Evolutionary conservation across 2,329 filamentous ascomycete genomes (phyloP).

Genomic region (Colletotrichum melonis): DNA sequence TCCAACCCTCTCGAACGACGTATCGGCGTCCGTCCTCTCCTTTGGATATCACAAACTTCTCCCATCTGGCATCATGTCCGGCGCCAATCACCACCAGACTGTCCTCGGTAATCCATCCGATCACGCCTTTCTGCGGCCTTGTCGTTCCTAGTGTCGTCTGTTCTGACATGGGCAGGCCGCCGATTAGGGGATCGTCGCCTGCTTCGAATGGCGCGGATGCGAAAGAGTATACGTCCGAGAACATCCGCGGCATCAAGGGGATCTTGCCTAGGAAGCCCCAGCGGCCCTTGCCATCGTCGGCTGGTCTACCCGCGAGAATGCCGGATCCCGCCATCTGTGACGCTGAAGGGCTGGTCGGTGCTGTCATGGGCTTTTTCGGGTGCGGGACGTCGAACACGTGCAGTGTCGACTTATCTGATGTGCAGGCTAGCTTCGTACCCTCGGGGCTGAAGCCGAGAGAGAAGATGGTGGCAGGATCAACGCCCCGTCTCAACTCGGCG

Average conservation of each 20-base stretch:
- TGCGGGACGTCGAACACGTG: slow-evolving; percentile 91
- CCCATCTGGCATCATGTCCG: slow-evolving; percentile 85
- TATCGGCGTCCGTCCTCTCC: slow-evolving; percentile 75
- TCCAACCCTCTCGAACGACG: slow-evolving; percentile 83
- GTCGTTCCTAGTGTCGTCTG: slow-evolving; percentile 60
- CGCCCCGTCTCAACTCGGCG: slow-evolving; percentile 86
- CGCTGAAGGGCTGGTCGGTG: slow-evolving; percentile 37
- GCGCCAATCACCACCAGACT: slow-evolving; percentile 82
- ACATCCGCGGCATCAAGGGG: slow-evolving; percentile 85
- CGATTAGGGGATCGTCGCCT: slow-evolving; percentile 74
- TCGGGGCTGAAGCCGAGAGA: slow-evolving; percentile 89
- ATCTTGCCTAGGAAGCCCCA: slow-evolving; percentile 89
- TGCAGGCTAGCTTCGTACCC: slow-evolving; percentile 84
- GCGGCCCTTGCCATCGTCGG: slow-evolving; percentile 72
- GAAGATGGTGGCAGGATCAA: slow-evolving; percentile 89
- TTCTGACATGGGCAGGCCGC: slow-evolving; percentile 55
- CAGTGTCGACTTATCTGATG: slow-evolving; percentile 95
- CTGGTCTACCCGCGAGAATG: slow-evolving; percentile 42
- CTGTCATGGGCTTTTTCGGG: slow-evolving; percentile 51
- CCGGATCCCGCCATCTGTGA: slow-evolving; percentile 33
- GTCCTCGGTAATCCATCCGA: slow-evolving; percentile 85
- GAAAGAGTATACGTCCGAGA: slow-evolving; percentile 91
- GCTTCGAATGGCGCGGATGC: slow-evolving; percentile 84
- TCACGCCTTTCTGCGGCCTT: slow-evolving; percentile 80
- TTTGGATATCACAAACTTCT: slow-evolving; percentile 82